Conservation (phyloP, 306 rosid genomes). For the Biancaea sappan region DNA sequence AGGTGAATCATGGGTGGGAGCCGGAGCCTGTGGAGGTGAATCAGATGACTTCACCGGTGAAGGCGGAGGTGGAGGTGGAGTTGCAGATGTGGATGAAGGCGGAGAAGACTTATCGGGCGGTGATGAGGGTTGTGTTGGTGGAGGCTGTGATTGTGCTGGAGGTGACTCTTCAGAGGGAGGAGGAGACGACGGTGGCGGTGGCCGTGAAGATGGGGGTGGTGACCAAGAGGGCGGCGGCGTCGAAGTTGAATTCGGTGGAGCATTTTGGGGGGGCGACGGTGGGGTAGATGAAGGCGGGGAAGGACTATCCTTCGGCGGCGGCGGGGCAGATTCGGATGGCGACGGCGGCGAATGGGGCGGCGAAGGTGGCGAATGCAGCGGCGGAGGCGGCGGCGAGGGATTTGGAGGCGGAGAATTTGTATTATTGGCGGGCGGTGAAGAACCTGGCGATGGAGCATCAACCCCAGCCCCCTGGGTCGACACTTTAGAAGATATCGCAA, state of each 20-base stretch:
- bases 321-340: not conserved
- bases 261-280: not conserved
- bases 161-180: constrained; percentile 6
- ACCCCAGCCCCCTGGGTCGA: not conserved
- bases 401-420: not conserved
- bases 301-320: not conserved
- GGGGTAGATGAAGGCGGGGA: not conserved
- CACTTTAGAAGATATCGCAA: not conserved
- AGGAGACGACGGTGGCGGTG: not conserved
- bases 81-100: not conserved
- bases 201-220: not conserved
- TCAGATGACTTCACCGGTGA: not conserved
- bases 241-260: not conserved
- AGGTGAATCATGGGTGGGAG: not conserved
- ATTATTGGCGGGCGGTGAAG: not conserved
- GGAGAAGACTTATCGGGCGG: not conserved
- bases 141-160: constrained; percentile 20
- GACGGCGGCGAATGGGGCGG: constrained; percentile 20
- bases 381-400: not conserved
- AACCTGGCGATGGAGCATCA: not conserved
- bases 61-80: constrained; percentile 3
- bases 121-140: constrained; percentile 24
- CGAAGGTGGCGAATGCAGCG: not conserved
- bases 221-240: not conserved
- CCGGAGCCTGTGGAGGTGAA: not conserved